Evolutionary conservation across 2,329 filamentous ascomycete genomes (phyloP), one percentile per base, ranked within the genome.

Genomic region (Pseudogymnoascus sp.): DNA sequence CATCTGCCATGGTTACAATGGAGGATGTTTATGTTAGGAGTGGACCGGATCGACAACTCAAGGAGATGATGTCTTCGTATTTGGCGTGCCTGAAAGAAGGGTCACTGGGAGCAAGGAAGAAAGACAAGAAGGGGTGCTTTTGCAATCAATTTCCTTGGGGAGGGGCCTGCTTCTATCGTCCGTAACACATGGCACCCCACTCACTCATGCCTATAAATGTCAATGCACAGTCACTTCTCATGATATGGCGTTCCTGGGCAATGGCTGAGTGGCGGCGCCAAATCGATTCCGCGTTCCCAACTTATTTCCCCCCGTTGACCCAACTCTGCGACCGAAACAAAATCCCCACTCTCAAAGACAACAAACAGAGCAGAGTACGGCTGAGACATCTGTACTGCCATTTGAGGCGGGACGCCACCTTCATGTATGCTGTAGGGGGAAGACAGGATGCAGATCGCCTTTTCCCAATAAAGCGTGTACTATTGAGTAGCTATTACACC

Each of bases 61-160:
- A 33, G 49, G 25, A 55, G 16, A 11, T 16, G 49, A 33, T 12
- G n/a, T 33, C n/a, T 14, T 33, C 12, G 49, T 33, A 33, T 33
- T 16, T 33, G n/a, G 49, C 49, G 25, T 6, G 16, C 28, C 28
- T 55, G 49, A 18, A 55, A 1, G n/a, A 52, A 52, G 45, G 45
- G 45, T 52, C 45, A n/a, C 25, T 31, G 7, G n/a, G 23, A 52
- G 14, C 45, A 55, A 55, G 9, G 5, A 55, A 33, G 49, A 55
- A 55, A 55, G 49, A 55, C 25, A 55, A 55, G 25, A 18, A 55
- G 28, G 49, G 49, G n/a, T 55, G 49, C 1, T 55, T 55, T 55
- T 55, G n/a, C 49, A 55, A 33, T 55, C 49, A 2, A 25, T 18
- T 11, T 55, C 5, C 9, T 18, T 33, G 49, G 49, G 45, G 49